Evolutionary conservation across 805 yeast species (phyloP).

Genomic region (Kuraishia borneana): DNA sequence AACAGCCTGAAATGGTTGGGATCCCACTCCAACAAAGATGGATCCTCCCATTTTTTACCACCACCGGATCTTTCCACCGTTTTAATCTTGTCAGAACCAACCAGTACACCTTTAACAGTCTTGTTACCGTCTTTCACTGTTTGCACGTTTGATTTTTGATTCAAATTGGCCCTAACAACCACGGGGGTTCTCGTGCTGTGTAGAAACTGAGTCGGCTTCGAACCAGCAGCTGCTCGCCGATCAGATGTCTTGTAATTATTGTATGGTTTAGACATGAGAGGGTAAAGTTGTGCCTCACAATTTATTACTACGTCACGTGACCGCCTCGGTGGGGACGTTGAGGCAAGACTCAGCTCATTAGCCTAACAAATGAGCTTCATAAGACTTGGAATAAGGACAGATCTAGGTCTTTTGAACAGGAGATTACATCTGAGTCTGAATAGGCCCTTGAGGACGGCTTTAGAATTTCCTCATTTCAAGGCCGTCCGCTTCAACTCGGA

Average conservation of each 20-base stretch:
- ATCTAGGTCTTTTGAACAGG: constrained; percentile 4
- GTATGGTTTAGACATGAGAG: too few species aligned
- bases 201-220: constrained; percentile 33
- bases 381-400: neutral
- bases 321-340: too few species aligned
- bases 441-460: too few species aligned
- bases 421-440: too few species aligned
- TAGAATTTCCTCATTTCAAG: too few species aligned
- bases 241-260: constrained; percentile 32
- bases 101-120: constrained; percentile 1
- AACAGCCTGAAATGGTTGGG: constrained; percentile 61
- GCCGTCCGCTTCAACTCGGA: neutral
- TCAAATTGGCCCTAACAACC: constrained; percentile 7
- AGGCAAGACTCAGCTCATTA: too few species aligned
- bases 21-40: constrained; percentile 47
- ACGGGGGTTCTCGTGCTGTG: constrained; percentile 18
- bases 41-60: constrained; percentile 36
- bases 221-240: constrained; percentile 41
- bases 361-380: neutral
- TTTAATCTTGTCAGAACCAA: constrained; percentile 4
- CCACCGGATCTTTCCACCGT: constrained; percentile 32
- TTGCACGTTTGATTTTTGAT: constrained; percentile 7
- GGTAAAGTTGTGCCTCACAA: too few species aligned
- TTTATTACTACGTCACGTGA: too few species aligned
- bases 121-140: constrained; percentile 1